Evolutionary conservation across 345 rosid species (phyloP).

Genomic region (Brassica carinata): DNA sequence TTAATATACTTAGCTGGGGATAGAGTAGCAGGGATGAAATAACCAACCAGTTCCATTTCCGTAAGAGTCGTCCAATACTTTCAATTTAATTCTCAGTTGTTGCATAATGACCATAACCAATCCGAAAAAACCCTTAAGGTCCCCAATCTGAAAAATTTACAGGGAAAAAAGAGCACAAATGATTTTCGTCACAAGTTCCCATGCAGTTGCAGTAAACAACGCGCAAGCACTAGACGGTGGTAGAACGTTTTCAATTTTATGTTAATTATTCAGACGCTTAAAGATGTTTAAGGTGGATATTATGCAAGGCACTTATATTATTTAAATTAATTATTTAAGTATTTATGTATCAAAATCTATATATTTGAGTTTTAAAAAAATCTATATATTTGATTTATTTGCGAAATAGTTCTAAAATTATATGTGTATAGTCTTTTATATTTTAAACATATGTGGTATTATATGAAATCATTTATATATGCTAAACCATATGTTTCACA

Average conservation of each 20-base stretch:
- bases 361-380: too few relatives aligned
- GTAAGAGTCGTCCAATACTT: slow-evolving; percentile 72
- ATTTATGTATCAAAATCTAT: neutral
- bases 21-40: slow-evolving; percentile 7
- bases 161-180: neutral
- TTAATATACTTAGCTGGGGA: slow-evolving; percentile 1
- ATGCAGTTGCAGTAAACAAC: neutral
- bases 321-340: too few relatives aligned
- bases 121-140: slow-evolving; percentile 84
- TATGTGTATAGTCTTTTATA: neutral
- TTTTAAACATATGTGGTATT: neutral
- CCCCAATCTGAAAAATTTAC: slow-evolving; percentile 65
- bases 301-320: too few relatives aligned
- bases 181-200: neutral
- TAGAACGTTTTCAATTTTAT: too few relatives aligned
- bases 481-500: neutral
- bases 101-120: slow-evolving; percentile 69
- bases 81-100: slow-evolving; percentile 63
- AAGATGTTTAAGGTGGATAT: neutral
- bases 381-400: neutral
- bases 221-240: neutral
- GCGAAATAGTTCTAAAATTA: neutral
- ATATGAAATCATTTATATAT: neutral
- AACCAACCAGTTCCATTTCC: slow-evolving; percentile 77
- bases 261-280: neutral